These are phyloP conservation scores for Geoglossum cookeanum DNA, from an alignment of 2,329 filamentous ascomycete species.

Conservation along the genomic window DNA sequence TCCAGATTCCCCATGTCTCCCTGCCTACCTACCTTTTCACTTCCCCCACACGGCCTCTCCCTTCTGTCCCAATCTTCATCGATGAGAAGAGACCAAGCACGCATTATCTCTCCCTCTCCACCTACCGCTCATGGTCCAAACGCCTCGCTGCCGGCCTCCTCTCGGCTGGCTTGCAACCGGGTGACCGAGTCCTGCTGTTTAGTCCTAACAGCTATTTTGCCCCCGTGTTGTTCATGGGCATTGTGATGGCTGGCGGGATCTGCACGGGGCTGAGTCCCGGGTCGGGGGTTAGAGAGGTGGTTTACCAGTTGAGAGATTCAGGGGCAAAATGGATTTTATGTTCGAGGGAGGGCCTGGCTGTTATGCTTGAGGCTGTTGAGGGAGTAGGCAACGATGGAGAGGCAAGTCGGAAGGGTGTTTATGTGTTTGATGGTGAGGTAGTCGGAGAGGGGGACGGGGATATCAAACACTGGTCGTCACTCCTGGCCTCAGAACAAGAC, in stretches of 20 bases:
- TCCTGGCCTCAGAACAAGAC: constrained; percentile 33
- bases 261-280: constrained; percentile 60
- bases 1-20: constrained; percentile 26
- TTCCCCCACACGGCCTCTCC: constrained; percentile 27
- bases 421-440: constrained; percentile 29
- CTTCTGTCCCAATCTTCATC: constrained; percentile 32
- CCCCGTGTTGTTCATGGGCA: constrained; percentile 49
- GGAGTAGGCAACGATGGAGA: constrained; percentile 44
- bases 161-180: constrained; percentile 41
- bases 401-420: constrained; percentile 42
- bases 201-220: constrained; percentile 57
- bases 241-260: constrained; percentile 58
- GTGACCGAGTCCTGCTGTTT: constrained; percentile 56
- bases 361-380: constrained; percentile 43
- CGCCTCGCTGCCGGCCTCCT: constrained; percentile 50
- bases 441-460: constrained; percentile 24
- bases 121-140: constrained; percentile 52
- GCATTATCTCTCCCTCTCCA: constrained; percentile 43
- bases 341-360: no score
- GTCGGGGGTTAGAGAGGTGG: constrained; percentile 44
- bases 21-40: constrained; percentile 30
- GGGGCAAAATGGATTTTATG: constrained; percentile 30
- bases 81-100: constrained; percentile 49
- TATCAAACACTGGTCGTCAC: constrained; percentile 40
- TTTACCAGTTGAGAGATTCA: constrained; percentile 55